Evolutionary conservation across 176 grass and related monocot genomes (phyloP), one percentile per base, ranked within the genome.

Genomic region (Bonia amplexicaulis): DNA sequence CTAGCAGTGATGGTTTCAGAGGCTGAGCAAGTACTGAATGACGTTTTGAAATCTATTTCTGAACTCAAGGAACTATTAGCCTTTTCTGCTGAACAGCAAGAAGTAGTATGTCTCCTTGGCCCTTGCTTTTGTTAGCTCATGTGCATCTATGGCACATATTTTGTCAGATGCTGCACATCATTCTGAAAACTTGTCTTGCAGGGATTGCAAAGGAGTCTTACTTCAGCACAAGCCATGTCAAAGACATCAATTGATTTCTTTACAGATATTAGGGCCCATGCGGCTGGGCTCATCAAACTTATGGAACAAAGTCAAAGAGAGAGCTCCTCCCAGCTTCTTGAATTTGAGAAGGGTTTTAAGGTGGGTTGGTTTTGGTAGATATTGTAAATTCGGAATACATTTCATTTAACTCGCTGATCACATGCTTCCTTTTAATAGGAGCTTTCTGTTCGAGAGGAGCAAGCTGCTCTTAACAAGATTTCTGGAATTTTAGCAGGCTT

Each of bases 281-380:
- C 75, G 25, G 85, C 84, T 83, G 89, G 44, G 57, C 66, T 92
- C 77, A 84, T 85, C 29, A 78, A 84, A 59, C 44, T 73, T 80
- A 72, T 87, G 31, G 92, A 97, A 80, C 90, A 94, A 69, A 92
- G 79, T 73, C 76, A 92, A 77, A 78, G 52, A 33, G 84, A 90
- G 41, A 80, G 68, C 35, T 80, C 78, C 73, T 74, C 27, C 23
- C 73, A 69, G 23, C 69, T 91, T 82, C 53, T 84, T 70, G 70
- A 89, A 60, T 97, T 97, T 88, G 92, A 94, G 80, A 59, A 87
- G 69, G 67, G 87, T 35, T 97, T 94, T 87, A 85, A 92, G 94
- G 94, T 97, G 80, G 41, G 57, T 81, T 82, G 22, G 23, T 69
- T 85, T 58, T 76, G 49, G 60, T 68, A 57, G 20, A 71, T 84